These are phyloP conservation scores for Neoascochyta sp. DNA, from an alignment of 2,329 filamentous ascomycete genomes.

Conservation along the genomic window DNA sequence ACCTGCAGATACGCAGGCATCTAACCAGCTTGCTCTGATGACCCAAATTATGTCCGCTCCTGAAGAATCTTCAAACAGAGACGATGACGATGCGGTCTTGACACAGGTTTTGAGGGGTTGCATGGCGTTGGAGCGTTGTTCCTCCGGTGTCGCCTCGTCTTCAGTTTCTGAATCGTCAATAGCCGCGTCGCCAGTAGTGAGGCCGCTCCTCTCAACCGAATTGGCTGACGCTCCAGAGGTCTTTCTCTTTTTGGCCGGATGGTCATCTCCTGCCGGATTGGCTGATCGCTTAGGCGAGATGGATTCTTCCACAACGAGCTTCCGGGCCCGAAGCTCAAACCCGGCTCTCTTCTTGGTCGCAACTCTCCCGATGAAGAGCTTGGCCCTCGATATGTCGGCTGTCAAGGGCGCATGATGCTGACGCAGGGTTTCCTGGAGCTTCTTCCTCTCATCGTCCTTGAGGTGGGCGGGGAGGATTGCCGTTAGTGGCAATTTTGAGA, in stretches of 20 bases:
- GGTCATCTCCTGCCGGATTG: slow-evolving; percentile 12
- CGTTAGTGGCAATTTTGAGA: slow-evolving; percentile 57
- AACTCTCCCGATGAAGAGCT: slow-evolving; percentile 71
- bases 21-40: slow-evolving; percentile 54
- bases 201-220: too few species aligned
- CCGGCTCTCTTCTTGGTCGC: slow-evolving; percentile 65
- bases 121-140: too few species aligned
- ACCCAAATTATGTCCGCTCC: slow-evolving; percentile 45
- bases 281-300: slow-evolving; percentile 16
- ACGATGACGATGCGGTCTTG: too few species aligned
- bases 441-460: slow-evolving; percentile 57
- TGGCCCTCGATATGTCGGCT: slow-evolving; percentile 67
- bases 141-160: slow-evolving; percentile 7
- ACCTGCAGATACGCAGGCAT: slow-evolving; percentile 45
- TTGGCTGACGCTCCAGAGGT: slow-evolving; percentile 3
- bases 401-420: slow-evolving; percentile 58
- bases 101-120: too few species aligned
- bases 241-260: slow-evolving; percentile 18
- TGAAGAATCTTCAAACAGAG: slow-evolving; percentile 14
- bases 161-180: slow-evolving; percentile 13
- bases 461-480: slow-evolving; percentile 73
- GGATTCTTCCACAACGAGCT: slow-evolving; percentile 56
- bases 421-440: slow-evolving; percentile 62
- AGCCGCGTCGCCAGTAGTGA: too few species aligned
- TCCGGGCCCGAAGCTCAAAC: slow-evolving; percentile 70